Conservation (phyloP, 345 rosid genomes). For the Acer yangbiense region DNA sequence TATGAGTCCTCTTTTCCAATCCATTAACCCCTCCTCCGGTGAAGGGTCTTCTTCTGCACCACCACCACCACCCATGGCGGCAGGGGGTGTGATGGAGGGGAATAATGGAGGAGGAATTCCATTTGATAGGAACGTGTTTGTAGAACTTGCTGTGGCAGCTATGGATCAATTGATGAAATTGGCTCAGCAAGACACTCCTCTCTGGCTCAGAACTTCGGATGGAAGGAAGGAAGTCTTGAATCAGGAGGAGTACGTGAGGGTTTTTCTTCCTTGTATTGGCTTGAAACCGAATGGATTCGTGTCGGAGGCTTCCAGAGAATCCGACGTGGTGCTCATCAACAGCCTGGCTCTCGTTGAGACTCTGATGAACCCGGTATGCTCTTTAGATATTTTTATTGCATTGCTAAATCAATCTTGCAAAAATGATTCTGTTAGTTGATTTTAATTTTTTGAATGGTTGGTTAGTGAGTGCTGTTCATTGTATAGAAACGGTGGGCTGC, state of each 20-base stretch:
- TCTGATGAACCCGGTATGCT: conserved; percentile 73
- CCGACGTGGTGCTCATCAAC: conserved; percentile 49
- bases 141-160: conserved; percentile 58
- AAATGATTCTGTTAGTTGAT: too few species aligned
- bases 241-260: conserved; percentile 53
- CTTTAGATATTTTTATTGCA: neutral
- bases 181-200: conserved; percentile 44
- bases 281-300: conserved; percentile 38
- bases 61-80: neutral
- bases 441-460: too few species aligned
- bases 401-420: neutral
- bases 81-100: neutral
- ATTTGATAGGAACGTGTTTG: conserved; percentile 38
- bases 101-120: conserved; percentile 16
- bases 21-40: neutral
- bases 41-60: too few species aligned
- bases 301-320: conserved; percentile 62
- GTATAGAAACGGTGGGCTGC: conserved; percentile 67
- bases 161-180: conserved; percentile 67
- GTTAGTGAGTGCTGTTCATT: too few species aligned
- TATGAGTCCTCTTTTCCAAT: too few species aligned
- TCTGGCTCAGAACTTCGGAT: conserved; percentile 56
- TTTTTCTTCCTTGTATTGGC: conserved; percentile 38
- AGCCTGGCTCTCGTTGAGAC: conserved; percentile 60
- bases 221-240: conserved; percentile 50